Base-by-base conservation (phyloP, 2,329 filamentous ascomycete genomes). In the Hypoxylon sp. region DNA sequence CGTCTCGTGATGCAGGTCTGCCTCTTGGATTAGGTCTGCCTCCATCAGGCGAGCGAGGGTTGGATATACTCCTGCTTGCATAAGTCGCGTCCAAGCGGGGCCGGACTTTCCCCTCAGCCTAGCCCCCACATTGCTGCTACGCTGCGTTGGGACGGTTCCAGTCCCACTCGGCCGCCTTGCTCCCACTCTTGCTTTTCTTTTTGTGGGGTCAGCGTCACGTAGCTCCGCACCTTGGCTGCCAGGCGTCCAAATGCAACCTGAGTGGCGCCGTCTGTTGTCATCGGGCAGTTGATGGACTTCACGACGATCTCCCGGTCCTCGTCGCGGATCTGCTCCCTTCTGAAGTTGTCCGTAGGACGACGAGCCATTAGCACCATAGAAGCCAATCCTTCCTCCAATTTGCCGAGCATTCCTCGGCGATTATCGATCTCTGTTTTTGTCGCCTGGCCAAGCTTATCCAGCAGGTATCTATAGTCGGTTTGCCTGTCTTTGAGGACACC, bases 11-110 rank as follows among this genome's bases (percentile, higher is more conserved):
- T 50, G 46, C 25, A 50, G 46, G 46, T 50, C 46, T 50, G 28
- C 23, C 5, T 50, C 46, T 50, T 50, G 46, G 46, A 50, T 50
- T 7, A 28, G 46, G 46, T n/a, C 46, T 4, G 3, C 46, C 46
- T 50, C 46, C n/a, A 50, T 50, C 46, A 50, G 46, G 46, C 46
- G 46, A 50, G 46, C 46, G 46, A 50, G 46, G 46, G 46, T 21
- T 32, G 46, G 46, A n/a, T 50, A 50, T n/a, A 50, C 46, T 30
- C 46, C 46, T 50, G 46, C 46, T 50, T 21, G 46, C 25, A 50
- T 32, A 50, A 50, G 46, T 28, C 46, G 46, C 21, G 46, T 50
- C 46, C 46, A 50, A 30, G 46, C 46, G 46, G 10, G 25, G 11
- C 46, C 25, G 46, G 46, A 50, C 30, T 21, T 30, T 50, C 25